Percentiles rank a stretch among this genome's conserved stretches.
Evolutionary conservation across 495 filamentous ascomycete species (phyloP).

Genomic region (Aspergillus olivimuriae): DNA sequence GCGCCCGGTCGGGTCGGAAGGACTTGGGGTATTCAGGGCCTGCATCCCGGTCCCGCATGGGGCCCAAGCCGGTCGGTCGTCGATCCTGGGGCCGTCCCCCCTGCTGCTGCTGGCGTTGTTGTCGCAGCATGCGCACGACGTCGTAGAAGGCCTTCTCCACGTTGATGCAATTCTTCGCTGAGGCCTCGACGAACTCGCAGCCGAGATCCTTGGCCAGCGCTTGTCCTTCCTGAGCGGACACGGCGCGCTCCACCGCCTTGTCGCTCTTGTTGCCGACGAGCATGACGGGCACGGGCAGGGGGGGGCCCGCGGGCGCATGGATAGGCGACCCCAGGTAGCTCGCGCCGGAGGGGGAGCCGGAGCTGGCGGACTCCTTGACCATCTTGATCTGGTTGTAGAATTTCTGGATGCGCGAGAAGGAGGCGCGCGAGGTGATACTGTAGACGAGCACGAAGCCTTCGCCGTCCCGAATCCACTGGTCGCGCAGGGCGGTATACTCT

Average conservation of each 20-base stretch:
- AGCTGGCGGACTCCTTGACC: slow-evolving; percentile 88
- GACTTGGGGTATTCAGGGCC: slow-evolving; percentile 37
- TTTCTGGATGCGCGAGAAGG: slow-evolving; percentile 87
- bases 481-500: slow-evolving; percentile 93
- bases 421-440: slow-evolving; percentile 93
- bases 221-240: slow-evolving; percentile 93
- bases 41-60: slow-evolving; percentile 34
- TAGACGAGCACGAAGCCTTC: slow-evolving; percentile 98
- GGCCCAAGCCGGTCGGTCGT: slow-evolving; percentile 33
- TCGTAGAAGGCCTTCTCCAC: slow-evolving; percentile 99
- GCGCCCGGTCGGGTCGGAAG: slow-evolving; percentile 36
- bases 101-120: slow-evolving; percentile 61
- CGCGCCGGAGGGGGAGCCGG: slow-evolving; percentile 54
- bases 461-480: slow-evolving; percentile 98
- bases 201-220: slow-evolving; percentile 85
- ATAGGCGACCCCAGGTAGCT: slow-evolving; percentile 62
- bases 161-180: slow-evolving; percentile 99
- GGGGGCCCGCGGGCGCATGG: slow-evolving; percentile 50
- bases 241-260: slow-evolving; percentile 88
- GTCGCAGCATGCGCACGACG: slow-evolving; percentile 82
- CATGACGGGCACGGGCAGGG: slow-evolving; percentile 85
- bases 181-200: slow-evolving; percentile 97
- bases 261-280: slow-evolving; percentile 98
- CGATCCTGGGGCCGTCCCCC: slow-evolving; percentile 32
- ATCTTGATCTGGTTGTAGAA: slow-evolving; percentile 96